These are phyloP conservation scores for Schrenkiella parvula DNA, from an alignment of 345 rosid genomes.

Conservation along the genomic window DNA sequence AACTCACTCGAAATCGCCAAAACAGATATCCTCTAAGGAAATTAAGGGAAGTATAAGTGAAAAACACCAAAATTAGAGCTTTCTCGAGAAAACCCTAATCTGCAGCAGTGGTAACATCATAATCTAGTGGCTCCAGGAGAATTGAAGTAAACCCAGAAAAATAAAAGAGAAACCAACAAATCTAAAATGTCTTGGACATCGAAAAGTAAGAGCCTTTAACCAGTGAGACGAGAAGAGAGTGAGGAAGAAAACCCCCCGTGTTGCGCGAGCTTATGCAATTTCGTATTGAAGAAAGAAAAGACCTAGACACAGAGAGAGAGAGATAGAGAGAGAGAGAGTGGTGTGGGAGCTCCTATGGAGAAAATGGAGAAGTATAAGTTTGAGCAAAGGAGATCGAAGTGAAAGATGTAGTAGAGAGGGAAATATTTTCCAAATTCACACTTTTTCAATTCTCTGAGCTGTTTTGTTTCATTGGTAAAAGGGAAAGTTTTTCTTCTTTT, in stretches of 20 bases:
- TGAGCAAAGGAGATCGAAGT: conserved; percentile 39
- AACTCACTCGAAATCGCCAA: conserved; percentile 24
- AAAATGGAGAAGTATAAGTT: conserved; percentile 23
- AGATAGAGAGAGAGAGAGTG: conserved; percentile 14
- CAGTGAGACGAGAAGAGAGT: background rate
- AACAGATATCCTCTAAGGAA: conserved; percentile 8
- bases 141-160: conserved; percentile 40
- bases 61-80: conserved; percentile 13
- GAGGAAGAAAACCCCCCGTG: background rate
- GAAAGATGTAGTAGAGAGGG: conserved; percentile 19
- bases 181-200: conserved; percentile 9
- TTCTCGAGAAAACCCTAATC: conserved; percentile 18
- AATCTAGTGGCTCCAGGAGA: conserved; percentile 26
- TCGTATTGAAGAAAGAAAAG: background rate
- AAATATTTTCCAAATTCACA: conserved; percentile 34
- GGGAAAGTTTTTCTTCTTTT: conserved; percentile 44
- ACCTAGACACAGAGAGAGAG: conserved; percentile 31
- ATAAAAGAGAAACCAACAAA: conserved; percentile 17
- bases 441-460: conserved; percentile 36
- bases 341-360: background rate
- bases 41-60: background rate
- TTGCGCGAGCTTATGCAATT: conserved; percentile 11
- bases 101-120: conserved; percentile 14
- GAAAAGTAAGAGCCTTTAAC: conserved; percentile 11
- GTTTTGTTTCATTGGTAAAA: conserved; percentile 50